A percentile compares a stretch with the other conserved stretches of the same genome.
phyloP scores from a whole-genome alignment of 2,329 filamentous ascomycete genomes.

The Metarhizium rileyi region DNA sequence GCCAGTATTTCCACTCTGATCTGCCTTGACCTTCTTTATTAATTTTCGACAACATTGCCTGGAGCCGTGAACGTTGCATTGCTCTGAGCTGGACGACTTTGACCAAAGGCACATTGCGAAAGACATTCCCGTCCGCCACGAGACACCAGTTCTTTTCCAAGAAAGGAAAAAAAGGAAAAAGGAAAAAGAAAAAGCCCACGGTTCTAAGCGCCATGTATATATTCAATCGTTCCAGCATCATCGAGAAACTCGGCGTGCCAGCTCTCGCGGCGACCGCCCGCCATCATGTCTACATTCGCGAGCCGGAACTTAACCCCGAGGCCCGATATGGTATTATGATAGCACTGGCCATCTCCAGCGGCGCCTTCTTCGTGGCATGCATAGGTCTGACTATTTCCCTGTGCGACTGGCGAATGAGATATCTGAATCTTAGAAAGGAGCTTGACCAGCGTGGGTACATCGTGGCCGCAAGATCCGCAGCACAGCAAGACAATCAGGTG shows the following conservation, averaged over 20 bases:
- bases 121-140: too few species aligned
- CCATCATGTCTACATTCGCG: slow-evolving; percentile 2
- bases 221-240: neutral
- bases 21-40: neutral
- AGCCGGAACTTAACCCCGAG: slow-evolving; percentile 4
- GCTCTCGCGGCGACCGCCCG: neutral
- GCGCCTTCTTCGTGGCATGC: slow-evolving; percentile 8
- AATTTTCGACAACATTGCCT: neutral
- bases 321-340: slow-evolving; percentile 8
- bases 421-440: slow-evolving; percentile 5
- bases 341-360: slow-evolving; percentile 7
- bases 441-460: slow-evolving; percentile 6
- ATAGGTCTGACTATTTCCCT: slow-evolving; percentile 6
- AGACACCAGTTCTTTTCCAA: neutral
- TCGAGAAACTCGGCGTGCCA: neutral
- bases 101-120: too few species aligned
- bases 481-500: neutral
- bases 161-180: neutral
- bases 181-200: neutral
- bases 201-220: neutral
- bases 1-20: neutral
- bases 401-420: slow-evolving; percentile 9
- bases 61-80: neutral
- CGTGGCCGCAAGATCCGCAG: neutral
- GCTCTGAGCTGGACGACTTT: too few species aligned